phyloP scores from a whole-genome alignment of 1,139 yeast species.

The Hansenula lynferdii region DNA sequence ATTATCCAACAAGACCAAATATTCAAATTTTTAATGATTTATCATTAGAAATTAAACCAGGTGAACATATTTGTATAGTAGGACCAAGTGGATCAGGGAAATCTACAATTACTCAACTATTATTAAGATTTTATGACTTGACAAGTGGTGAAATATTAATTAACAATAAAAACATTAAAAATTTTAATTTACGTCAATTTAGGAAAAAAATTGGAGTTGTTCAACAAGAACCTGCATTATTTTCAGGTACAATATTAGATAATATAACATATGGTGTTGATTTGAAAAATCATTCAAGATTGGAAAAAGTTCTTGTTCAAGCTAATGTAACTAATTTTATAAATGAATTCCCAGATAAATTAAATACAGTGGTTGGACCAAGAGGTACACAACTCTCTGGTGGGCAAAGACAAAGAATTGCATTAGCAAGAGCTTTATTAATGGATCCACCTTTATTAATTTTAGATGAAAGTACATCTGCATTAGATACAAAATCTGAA shows the following conservation, averaged over 20 bases:
- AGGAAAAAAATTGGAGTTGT: slow-evolving; percentile 78
- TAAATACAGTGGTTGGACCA: slow-evolving; percentile 82
- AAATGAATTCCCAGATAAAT: slow-evolving; percentile 69
- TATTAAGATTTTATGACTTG: slow-evolving; percentile 64
- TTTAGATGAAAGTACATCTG: slow-evolving; percentile 78
- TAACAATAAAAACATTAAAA: slow-evolving; percentile 60
- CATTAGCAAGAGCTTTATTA: slow-evolving; percentile 75
- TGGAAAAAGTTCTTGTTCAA: slow-evolving; percentile 32
- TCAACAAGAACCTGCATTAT: slow-evolving; percentile 82
- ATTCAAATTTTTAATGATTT: slow-evolving; percentile 65
- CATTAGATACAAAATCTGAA: slow-evolving; percentile 72
- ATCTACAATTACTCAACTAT: slow-evolving; percentile 72
- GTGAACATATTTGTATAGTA: slow-evolving; percentile 82
- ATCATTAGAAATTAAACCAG: slow-evolving; percentile 54
- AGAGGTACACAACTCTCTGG: slow-evolving; percentile 80
- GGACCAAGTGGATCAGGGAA: slow-evolving; percentile 95
- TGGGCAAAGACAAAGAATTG: slow-evolving; percentile 89
- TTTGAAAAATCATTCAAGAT: slow-evolving; percentile 46
- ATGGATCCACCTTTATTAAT: slow-evolving; percentile 63
- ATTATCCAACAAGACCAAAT: slow-evolving; percentile 86
- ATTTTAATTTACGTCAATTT: slow-evolving; percentile 66
- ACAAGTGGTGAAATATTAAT: slow-evolving; percentile 58
- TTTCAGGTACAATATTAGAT: slow-evolving; percentile 74
- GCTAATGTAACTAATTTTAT: slow-evolving; percentile 76
- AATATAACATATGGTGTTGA: slow-evolving; percentile 70